Percentiles rank a stretch among this genome's conserved stretches.
These are phyloP conservation scores for Hypoxylon sp. DNA, from an alignment of 2,329 filamentous ascomycete species.

Conservation along the genomic window DNA sequence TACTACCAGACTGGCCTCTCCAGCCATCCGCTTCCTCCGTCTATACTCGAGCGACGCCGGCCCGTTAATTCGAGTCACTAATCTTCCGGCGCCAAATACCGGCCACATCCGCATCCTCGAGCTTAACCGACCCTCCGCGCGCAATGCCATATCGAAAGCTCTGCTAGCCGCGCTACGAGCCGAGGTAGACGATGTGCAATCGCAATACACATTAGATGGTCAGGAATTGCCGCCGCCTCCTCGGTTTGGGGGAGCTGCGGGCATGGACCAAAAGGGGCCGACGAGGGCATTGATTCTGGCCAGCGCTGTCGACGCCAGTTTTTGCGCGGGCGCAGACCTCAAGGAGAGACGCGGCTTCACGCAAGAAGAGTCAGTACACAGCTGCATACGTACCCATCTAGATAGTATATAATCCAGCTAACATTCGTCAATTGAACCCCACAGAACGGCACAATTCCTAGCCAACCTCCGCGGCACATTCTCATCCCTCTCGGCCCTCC, in stretches of 20 bases:
- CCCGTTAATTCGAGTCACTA: slow-evolving; percentile 77
- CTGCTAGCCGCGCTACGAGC: slow-evolving; percentile 80
- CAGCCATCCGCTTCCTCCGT: slow-evolving; percentile 42
- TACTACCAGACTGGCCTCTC: slow-evolving; percentile 40
- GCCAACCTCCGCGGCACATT: slow-evolving; percentile 82
- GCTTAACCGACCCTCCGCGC: slow-evolving; percentile 85
- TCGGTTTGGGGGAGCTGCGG: slow-evolving; percentile 63
- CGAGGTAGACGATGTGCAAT: slow-evolving; percentile 80
- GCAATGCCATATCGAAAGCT: slow-evolving; percentile 90
- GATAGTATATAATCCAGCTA: background rate
- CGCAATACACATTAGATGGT: slow-evolving; percentile 70
- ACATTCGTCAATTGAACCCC: slow-evolving; percentile 36
- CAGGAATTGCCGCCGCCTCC: slow-evolving; percentile 63
- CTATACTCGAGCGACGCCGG: slow-evolving; percentile 62
- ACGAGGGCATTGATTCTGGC: slow-evolving; percentile 88
- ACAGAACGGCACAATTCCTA: slow-evolving; percentile 85
- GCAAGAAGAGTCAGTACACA: slow-evolving; percentile 76
- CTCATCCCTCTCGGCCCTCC: slow-evolving; percentile 78
- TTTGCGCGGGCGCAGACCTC: slow-evolving; percentile 95
- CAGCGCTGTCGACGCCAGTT: slow-evolving; percentile 86
- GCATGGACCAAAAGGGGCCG: slow-evolving; percentile 64
- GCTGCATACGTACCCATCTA: background rate
- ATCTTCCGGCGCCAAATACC: slow-evolving; percentile 81
- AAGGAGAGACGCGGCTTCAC: slow-evolving; percentile 88
- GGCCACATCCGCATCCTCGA: slow-evolving; percentile 91